These are phyloP conservation scores for Ajuga chamaepitys DNA, from an alignment of 257 asterid genomes.

Conservation along the genomic window DNA sequence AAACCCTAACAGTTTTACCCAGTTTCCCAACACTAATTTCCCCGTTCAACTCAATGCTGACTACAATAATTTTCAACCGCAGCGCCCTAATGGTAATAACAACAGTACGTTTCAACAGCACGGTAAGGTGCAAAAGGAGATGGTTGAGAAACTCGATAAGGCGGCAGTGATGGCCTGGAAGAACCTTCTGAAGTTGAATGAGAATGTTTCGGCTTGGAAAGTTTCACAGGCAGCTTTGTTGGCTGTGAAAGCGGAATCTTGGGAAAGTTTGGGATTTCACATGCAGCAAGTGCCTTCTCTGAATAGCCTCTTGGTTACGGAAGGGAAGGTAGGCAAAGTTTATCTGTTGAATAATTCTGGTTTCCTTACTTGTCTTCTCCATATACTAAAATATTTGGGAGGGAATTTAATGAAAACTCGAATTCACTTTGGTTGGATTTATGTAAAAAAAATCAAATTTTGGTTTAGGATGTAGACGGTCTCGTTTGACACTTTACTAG, in stretches of 20 bases:
- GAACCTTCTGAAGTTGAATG: constrained; percentile 35
- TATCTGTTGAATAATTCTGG: not conserved
- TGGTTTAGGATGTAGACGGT: not conserved
- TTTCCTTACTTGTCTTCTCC: not conserved
- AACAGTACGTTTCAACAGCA: constrained; percentile 17
- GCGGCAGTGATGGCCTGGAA: constrained; percentile 50
- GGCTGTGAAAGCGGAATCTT: constrained; percentile 53
- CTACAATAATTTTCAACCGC: constrained; percentile 7
- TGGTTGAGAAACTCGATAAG: constrained; percentile 41
- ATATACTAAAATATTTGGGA: not conserved
- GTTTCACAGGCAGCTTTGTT: constrained; percentile 71
- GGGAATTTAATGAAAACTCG: not conserved
- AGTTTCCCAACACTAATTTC: constrained; percentile 17
- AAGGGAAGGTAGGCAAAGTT: constrained; percentile 59
- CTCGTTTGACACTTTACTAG: not conserved
- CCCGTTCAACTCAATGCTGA: constrained; percentile 15
- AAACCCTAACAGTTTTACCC: constrained; percentile 31
- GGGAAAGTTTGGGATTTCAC: constrained; percentile 76
- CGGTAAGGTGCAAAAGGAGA: constrained; percentile 21
- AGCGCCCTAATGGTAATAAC: constrained; percentile 4
- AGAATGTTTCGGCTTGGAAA: constrained; percentile 68
- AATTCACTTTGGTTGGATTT: not conserved
- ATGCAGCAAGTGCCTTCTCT: constrained; percentile 84
- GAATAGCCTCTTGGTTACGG: constrained; percentile 39
- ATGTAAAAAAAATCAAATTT: not conserved